These are phyloP conservation scores for Sicyos edulis DNA, from an alignment of 306 rosid genomes.

Conservation along the genomic window DNA sequence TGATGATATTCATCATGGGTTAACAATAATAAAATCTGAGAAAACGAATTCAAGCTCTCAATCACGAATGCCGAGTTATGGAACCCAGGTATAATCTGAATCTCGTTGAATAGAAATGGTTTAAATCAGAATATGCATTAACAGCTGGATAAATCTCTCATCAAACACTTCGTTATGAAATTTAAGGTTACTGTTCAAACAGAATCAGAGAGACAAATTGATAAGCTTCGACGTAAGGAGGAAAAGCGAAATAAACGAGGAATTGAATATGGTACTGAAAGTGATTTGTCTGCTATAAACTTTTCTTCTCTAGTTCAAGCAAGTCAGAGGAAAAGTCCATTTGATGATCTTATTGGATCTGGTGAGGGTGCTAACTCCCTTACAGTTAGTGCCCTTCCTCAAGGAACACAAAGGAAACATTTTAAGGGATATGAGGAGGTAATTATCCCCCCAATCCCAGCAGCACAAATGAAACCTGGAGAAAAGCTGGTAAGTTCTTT, in stretches of 20 bases:
- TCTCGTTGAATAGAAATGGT: neutral
- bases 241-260: slow-evolving; percentile 79
- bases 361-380: slow-evolving; percentile 50
- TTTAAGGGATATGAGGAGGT: slow-evolving; percentile 85
- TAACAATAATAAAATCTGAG: slow-evolving; percentile 58
- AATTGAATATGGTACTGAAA: slow-evolving; percentile 55
- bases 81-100: slow-evolving; percentile 62
- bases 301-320: slow-evolving; percentile 86
- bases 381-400: slow-evolving; percentile 82
- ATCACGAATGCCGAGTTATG: slow-evolving; percentile 93
- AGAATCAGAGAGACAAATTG: slow-evolving; percentile 81
- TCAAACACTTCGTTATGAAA: slow-evolving; percentile 9
- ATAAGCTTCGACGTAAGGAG: slow-evolving; percentile 96
- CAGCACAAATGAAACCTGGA: slow-evolving; percentile 92
- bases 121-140: neutral
- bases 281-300: slow-evolving; percentile 52
- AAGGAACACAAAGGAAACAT: slow-evolving; percentile 83
- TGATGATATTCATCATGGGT: slow-evolving; percentile 72
- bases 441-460: slow-evolving; percentile 69
- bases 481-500: slow-evolving; percentile 70
- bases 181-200: slow-evolving; percentile 85
- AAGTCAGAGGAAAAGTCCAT: slow-evolving; percentile 59
- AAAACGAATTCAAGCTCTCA: slow-evolving; percentile 63
- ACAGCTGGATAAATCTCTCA: slow-evolving; percentile 19
- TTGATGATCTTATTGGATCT: slow-evolving; percentile 70